A percentile compares a stretch with the other conserved stretches of the same genome.
Evolutionary conservation across 179 eudicot species (phyloP).

Genomic region (Actinidia chinensis): DNA sequence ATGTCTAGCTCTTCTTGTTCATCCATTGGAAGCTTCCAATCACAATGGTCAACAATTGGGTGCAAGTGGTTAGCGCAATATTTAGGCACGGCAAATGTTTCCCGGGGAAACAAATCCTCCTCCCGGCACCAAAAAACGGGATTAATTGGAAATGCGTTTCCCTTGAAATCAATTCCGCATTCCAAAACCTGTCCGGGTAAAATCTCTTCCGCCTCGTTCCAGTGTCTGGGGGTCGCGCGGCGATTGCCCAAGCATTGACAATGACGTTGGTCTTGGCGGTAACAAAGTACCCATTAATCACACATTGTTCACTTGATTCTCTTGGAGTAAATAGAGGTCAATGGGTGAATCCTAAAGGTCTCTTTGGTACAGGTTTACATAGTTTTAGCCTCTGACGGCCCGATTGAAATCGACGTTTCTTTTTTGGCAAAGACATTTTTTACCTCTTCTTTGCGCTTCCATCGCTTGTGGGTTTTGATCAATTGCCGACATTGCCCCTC

Average conservation of each 20-base stretch:
- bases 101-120: too few relatives aligned
- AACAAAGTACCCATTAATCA: background rate
- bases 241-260: background rate
- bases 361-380: background rate
- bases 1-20: too few relatives aligned
- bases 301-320: background rate
- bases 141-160: too few relatives aligned
- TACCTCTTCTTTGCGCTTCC: background rate
- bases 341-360: background rate
- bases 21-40: too few relatives aligned
- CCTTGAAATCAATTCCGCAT: too few relatives aligned
- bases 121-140: too few relatives aligned
- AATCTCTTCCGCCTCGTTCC: too few relatives aligned
- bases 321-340: background rate
- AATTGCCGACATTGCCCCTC: background rate
- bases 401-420: background rate
- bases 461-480: background rate
- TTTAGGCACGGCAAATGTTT: too few relatives aligned
- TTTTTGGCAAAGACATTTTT: background rate
- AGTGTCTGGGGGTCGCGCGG: too few relatives aligned
- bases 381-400: background rate
- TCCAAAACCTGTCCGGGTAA: too few relatives aligned
- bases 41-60: too few relatives aligned
- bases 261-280: background rate
- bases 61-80: too few relatives aligned